Base-by-base conservation (phyloP, 1,284 basidiomycete species). In the Leccinum fuscescens region DNA sequence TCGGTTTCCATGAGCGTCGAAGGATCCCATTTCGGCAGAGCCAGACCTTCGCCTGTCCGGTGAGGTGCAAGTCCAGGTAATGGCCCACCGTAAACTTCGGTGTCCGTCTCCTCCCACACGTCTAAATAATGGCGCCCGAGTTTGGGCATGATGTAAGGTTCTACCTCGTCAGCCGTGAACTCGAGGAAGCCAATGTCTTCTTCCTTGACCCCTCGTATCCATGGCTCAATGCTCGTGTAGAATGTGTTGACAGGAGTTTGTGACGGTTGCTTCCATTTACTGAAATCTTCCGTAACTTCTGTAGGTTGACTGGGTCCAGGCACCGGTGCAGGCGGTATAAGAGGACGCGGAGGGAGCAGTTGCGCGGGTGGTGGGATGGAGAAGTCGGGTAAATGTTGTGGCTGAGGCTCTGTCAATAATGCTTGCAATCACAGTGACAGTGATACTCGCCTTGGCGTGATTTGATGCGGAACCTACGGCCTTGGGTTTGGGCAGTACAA, bases 41-140 rank as follows among this genome's bases (percentile, higher is more conserved):
- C 52, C n/a, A 58, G 46, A n/a, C 68, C 60, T 37, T 72, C 65
- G 33, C 57, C 56, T 58, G 65, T 64, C 68, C 73, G 70, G 67
- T 64, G 76, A 65, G 63, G 72, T 56, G 66, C 67, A 20, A 80
- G 78, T 4, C 76, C 75, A 7, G 80, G 77, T 7, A 82, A 67
- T 24, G 80, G 76, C 3, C 69, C 72, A 37, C 79, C 78, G 60
- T 80, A 80, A n/a, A 79, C 63, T 6, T 82, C 80, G 6, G 80
- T 80, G 72, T 98, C 96, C 71, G 94, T 89, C 65, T 96, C 93
- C 64, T 94, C 93, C 95, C 96, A 98, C 2, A 89, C 80, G 57
- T 96, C 90, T 27, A 86, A 80, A 71, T 97, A 98, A 76, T 96
- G 94, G 64, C 88, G 81, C 6, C 96, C 96, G 1, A 96, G 82